Base-by-base conservation (phyloP, 2,329 filamentous ascomycete species). In the Botrytis galanthina region DNA sequence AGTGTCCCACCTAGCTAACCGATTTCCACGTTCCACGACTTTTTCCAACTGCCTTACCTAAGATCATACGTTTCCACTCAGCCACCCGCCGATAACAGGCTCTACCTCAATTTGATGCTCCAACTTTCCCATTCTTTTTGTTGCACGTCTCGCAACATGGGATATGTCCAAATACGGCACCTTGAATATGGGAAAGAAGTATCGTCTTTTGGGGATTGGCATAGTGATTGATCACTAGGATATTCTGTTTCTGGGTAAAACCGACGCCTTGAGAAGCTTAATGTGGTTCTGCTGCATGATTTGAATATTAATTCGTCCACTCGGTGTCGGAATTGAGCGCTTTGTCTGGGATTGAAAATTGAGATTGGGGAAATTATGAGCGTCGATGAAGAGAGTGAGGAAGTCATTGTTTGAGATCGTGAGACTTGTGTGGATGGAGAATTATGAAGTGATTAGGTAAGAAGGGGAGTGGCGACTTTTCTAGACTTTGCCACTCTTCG, bases 111-210 rank as follows among this genome's bases (percentile, higher is more conserved):
- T n/a, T n/a, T 35, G 42, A 20, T 22, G 26, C 42, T 26, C 18
- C 32, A 29, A 57, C 14, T 57, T 57, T 35, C 44, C 16, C 20
- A 5, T 20, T 29, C 22, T 39, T 72, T 70, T 72, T 67, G 70
- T 72, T 72, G 70, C 70, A 72, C 70, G 29, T 72, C 70, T 72
- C 60, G 26, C 70, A 35, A 72, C 60, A 72, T 72, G 70, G 60
- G 37, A 72, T 54, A 72, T 57, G 60, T 22, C 46, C 35, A 67
- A 72, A 72, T 57, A 37, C 60, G 70, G 70, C 46, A 12, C 20
- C 5, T 12, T 16, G 9, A 7, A 9, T 35, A 72, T 66, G 70
- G 70, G 57, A 64, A 71, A 71, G 7, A 22, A 16, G 9, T 20
- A 68, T 68, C 48, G 64, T 42, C 26, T 57, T 57, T 57, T 42